Percentiles rank a stretch among this genome's conserved stretches.
Evolutionary conservation across 1,284 basidiomycete genomes (phyloP).

Genomic region (Trichosporon sp.): DNA sequence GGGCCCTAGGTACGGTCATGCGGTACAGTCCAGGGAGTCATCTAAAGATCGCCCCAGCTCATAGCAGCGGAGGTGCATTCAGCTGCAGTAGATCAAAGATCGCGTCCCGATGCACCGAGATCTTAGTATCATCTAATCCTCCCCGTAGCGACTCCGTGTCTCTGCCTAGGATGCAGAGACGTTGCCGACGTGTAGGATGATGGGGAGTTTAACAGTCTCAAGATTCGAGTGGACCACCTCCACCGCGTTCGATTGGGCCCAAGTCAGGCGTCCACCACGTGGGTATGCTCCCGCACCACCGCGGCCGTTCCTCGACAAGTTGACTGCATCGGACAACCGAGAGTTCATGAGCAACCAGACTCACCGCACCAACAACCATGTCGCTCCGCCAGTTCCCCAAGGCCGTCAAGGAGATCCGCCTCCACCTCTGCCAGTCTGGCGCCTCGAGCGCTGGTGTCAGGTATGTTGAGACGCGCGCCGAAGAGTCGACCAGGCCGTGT

Average conservation of each 20-base stretch:
- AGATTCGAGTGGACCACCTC: conserved; percentile 2
- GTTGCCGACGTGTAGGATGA: too few relatives aligned
- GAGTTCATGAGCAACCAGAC: background rate
- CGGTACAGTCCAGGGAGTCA: too few relatives aligned
- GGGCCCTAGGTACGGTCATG: too few relatives aligned
- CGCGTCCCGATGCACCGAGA: too few relatives aligned
- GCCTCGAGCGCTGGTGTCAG: conserved; percentile 74
- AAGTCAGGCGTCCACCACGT: background rate
- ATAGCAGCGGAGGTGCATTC: too few relatives aligned
- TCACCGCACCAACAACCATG: conserved; percentile 19
- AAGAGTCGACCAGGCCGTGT: background rate
- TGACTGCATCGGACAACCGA: conserved; percentile 1
- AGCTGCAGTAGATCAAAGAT: too few relatives aligned
- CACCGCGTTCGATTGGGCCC: background rate
- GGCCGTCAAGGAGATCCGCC: conserved; percentile 75
- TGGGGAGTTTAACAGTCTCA: background rate
- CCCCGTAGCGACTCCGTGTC: too few relatives aligned
- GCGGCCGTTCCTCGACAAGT: background rate
- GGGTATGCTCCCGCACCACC: background rate
- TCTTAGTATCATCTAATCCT: too few relatives aligned
- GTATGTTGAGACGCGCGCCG: conserved; percentile 53
- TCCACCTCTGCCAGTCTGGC: conserved; percentile 78
- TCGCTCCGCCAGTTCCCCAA: conserved; percentile 70
- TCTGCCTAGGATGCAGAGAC: too few relatives aligned
- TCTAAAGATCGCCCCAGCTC: too few relatives aligned